Conservation (phyloP, 1,284 basidiomycete species). For the Naganishia liquefaciens region DNA sequence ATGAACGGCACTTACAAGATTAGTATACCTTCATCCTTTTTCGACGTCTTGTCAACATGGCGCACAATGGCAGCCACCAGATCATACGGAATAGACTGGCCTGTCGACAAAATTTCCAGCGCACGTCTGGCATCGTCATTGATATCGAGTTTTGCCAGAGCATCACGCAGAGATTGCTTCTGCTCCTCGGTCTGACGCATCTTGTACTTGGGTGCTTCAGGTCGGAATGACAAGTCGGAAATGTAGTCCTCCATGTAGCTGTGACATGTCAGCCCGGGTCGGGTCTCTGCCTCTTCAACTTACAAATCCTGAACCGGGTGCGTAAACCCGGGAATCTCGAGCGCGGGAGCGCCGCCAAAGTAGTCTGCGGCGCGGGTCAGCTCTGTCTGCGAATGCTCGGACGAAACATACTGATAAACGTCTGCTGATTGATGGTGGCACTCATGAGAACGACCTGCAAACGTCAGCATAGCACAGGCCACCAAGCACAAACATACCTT, state of each 20-base stretch:
- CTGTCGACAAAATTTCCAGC: conserved; percentile 64
- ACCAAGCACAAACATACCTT: conserved; percentile 56
- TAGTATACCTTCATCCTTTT: conserved; percentile 66
- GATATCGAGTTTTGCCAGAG: conserved; percentile 60
- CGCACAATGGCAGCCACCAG: conserved; percentile 69
- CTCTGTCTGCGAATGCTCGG: conserved; percentile 25
- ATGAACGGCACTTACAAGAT: conserved; percentile 60
- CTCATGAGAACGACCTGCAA: conserved; percentile 50
- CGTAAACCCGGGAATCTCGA: conserved; percentile 81
- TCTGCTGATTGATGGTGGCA: conserved; percentile 85
- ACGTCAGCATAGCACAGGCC: neutral
- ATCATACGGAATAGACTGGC: conserved; percentile 74
- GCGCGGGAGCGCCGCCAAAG: conserved; percentile 74
- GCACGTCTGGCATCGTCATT: conserved; percentile 61
- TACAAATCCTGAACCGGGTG: conserved; percentile 76
- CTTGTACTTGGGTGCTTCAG: conserved; percentile 48
- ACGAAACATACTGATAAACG: conserved; percentile 59
- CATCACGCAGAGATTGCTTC: conserved; percentile 57
- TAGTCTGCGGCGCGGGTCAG: conserved; percentile 60
- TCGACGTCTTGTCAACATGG: conserved; percentile 60
- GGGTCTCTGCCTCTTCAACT: conserved; percentile 38
- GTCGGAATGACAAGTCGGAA: conserved; percentile 58
- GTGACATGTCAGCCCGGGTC: conserved; percentile 10
- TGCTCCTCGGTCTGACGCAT: conserved; percentile 61
- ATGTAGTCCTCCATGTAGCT: conserved; percentile 82